A percentile compares a stretch with the other conserved stretches of the same genome.
These are phyloP conservation scores for Apiospora marii DNA, from an alignment of 2,329 filamentous ascomycete genomes.

Conservation along the genomic window DNA sequence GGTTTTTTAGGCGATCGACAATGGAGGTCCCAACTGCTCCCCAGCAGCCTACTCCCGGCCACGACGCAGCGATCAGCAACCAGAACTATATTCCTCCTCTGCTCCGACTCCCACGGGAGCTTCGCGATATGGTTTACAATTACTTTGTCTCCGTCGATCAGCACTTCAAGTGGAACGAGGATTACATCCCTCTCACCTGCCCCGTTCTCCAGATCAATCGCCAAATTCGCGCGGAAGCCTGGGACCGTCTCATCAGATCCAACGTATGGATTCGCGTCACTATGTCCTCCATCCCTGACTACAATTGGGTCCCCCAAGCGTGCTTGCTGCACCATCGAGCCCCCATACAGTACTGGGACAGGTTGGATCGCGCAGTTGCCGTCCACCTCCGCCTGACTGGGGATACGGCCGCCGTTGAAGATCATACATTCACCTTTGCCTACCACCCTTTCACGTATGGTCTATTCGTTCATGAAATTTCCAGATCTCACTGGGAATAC, in stretches of 20 bases:
- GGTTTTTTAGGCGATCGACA: neutral
- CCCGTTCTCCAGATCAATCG: neutral
- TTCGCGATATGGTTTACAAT: neutral
- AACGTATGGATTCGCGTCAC: neutral
- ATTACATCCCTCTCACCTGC: neutral
- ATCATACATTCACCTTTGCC: neutral
- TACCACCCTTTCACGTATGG: neutral
- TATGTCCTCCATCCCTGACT: no score
- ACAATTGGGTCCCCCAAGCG: neutral
- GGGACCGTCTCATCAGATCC: neutral
- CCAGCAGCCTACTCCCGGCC: neutral
- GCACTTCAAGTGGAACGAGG: neutral
- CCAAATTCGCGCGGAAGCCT: neutral
- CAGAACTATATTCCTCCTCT: neutral
- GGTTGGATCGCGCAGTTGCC: neutral
- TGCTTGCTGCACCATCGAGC: accelerated
- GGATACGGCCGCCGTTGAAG: no score
- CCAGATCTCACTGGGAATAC: neutral
- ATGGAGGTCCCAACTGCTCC: neutral
- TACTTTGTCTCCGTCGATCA: neutral
- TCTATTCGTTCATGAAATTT: neutral
- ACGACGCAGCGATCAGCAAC: neutral
- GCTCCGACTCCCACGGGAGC: neutral
- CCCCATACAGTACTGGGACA: neutral
- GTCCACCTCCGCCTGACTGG: neutral